Conservation (phyloP, 495 filamentous ascomycete genomes). For the Penicillium taxi region DNA sequence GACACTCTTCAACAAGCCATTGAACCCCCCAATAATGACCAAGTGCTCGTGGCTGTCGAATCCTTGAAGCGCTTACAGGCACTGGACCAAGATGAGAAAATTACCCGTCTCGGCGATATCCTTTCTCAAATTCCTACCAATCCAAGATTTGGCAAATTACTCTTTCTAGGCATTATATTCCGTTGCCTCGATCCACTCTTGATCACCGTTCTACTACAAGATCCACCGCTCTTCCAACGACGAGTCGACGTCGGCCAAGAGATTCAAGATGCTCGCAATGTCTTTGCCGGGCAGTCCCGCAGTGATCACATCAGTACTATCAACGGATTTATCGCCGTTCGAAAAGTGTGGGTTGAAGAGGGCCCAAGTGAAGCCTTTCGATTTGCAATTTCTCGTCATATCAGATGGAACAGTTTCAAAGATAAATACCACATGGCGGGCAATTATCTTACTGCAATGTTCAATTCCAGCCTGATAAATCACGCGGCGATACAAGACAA, state of each 20-base stretch:
- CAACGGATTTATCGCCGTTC: conserved; percentile 43
- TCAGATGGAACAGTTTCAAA: conserved; percentile 1
- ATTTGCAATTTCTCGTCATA: conserved; percentile 16
- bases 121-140: conserved; percentile 41
- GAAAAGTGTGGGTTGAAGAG: conserved; percentile 21
- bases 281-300: conserved; percentile 32
- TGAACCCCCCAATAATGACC: conserved; percentile 40
- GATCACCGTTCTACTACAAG: conserved; percentile 39
- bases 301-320: conserved; percentile 49
- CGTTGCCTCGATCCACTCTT: conserved; percentile 54
- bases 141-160: conserved; percentile 49
- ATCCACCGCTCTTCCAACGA: conserved; percentile 37
- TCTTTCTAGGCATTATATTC: conserved; percentile 52
- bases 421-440: neutral
- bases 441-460: neutral
- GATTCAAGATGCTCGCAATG: conserved; percentile 21
- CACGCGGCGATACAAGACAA: no score
- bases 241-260: conserved; percentile 15
- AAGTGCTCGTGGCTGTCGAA: conserved; percentile 38
- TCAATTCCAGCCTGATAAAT: neutral
- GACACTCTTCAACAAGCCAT: conserved; percentile 44
- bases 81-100: conserved; percentile 39
- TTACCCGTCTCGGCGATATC: conserved; percentile 47
- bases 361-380: conserved; percentile 19
- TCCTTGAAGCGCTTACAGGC: conserved; percentile 41